Conservation (phyloP, 257 asterid genomes). For the Verbena officinalis region DNA sequence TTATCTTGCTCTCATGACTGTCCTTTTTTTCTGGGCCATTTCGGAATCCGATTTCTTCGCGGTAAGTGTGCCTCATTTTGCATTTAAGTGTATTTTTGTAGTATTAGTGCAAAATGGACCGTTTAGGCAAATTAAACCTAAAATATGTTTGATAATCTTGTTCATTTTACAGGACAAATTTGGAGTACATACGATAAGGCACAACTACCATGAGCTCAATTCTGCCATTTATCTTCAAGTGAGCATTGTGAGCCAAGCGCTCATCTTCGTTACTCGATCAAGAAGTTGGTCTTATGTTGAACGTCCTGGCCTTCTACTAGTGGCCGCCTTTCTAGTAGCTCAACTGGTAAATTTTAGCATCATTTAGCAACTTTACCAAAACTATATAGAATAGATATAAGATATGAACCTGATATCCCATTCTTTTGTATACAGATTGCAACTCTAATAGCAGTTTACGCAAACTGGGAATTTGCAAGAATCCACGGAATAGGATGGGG, state of each 20-base stretch:
- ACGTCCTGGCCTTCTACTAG: slow-evolving; percentile 55
- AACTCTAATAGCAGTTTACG: slow-evolving; percentile 52
- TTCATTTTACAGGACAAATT: slow-evolving; percentile 41
- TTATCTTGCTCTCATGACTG: slow-evolving; percentile 64
- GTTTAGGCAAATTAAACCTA: no score
- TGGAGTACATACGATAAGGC: slow-evolving; percentile 44
- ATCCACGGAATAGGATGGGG: slow-evolving; percentile 60
- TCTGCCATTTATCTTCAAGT: slow-evolving; percentile 66
- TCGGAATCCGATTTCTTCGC: slow-evolving; percentile 46
- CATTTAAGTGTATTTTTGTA: no score
- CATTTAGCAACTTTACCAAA: not conserved
- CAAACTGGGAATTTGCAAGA: slow-evolving; percentile 57
- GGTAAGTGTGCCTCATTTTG: slow-evolving; percentile 22
- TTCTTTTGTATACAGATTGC: slow-evolving; percentile 39
- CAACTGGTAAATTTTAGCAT: slow-evolving; percentile 41
- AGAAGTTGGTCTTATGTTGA: slow-evolving; percentile 57
- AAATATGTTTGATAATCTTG: not conserved
- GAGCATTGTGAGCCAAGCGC: slow-evolving; percentile 67
- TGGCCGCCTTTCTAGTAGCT: slow-evolving; percentile 48
- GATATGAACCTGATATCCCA: not conserved
- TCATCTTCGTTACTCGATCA: slow-evolving; percentile 65
- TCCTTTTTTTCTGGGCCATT: slow-evolving; percentile 58
- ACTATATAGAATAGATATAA: no score
- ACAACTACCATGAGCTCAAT: slow-evolving; percentile 40
- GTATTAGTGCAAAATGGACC: no score